phyloP scores from a whole-genome alignment of 73 alveolate species.

The Durusdinium trenchii region DNA sequence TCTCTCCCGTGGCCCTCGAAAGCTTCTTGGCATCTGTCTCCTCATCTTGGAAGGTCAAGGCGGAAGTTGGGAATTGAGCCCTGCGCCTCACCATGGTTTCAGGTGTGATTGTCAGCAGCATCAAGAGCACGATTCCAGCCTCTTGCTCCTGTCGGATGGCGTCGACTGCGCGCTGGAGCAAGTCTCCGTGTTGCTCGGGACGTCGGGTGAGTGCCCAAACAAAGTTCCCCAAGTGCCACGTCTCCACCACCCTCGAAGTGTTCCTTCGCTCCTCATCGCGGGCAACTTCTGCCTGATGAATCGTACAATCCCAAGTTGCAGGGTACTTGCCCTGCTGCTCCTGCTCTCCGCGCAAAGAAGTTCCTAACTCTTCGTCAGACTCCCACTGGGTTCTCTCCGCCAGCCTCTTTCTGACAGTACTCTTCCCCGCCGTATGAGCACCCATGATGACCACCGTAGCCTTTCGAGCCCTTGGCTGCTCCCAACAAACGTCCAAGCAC shows the following conservation, averaged over 20 bases:
- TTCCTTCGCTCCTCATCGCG: slow-evolving; percentile 59
- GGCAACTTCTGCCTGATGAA: slow-evolving; percentile 59
- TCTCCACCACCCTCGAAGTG: slow-evolving; percentile 74
- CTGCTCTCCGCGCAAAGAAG: slow-evolving; percentile 69
- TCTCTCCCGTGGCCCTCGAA: slow-evolving; percentile 72
- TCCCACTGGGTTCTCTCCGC: slow-evolving; percentile 59
- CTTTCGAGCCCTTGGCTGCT: slow-evolving; percentile 17
- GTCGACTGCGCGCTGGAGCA: slow-evolving; percentile 38
- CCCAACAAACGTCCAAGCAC: background rate
- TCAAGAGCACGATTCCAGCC: slow-evolving; percentile 37
- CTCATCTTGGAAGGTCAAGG: slow-evolving; percentile 59
- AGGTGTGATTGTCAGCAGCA: slow-evolving; percentile 62
- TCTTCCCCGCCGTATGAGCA: slow-evolving; percentile 68
- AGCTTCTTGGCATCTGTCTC: slow-evolving; percentile 57
- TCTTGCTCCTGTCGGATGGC: slow-evolving; percentile 63
- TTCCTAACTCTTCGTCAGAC: slow-evolving; percentile 66
- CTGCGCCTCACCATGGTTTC: slow-evolving; percentile 69
- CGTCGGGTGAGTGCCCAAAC: slow-evolving; percentile 71
- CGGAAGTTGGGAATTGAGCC: slow-evolving; percentile 49
- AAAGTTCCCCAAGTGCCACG: slow-evolving; percentile 81
- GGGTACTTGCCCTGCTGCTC: slow-evolving; percentile 63
- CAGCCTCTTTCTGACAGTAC: slow-evolving; percentile 38
- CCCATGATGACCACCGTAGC: slow-evolving; percentile 83
- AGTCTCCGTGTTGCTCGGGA: slow-evolving; percentile 52
- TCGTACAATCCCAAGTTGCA: slow-evolving; percentile 34